Evolutionary conservation across 2,329 filamentous ascomycete species (phyloP).

Genomic region (Botryotinia narcissicola): DNA sequence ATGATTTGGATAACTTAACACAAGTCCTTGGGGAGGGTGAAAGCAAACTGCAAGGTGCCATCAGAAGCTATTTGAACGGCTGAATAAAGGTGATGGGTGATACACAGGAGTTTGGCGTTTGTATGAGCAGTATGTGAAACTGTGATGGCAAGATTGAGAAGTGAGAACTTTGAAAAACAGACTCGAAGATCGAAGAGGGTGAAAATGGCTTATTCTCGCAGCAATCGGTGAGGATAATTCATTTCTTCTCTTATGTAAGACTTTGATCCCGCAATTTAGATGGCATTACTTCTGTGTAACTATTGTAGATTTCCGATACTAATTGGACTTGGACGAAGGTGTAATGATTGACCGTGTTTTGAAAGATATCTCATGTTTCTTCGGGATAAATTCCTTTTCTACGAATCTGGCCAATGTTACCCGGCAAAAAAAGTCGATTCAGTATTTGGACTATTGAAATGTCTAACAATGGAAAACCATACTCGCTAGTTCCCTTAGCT

Average conservation of each 20-base stretch:
- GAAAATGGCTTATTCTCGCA: not conserved
- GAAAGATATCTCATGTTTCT: not conserved
- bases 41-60: slow-evolving; percentile 73
- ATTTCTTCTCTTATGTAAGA: slow-evolving; percentile 7
- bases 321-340: not conserved
- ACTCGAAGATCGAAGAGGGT: not conserved
- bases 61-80: slow-evolving; percentile 62
- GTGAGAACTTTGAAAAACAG: not conserved
- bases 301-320: not conserved
- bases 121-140: not conserved
- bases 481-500: not conserved
- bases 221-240: not conserved
- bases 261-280: not conserved
- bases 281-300: not conserved
- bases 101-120: slow-evolving; percentile 11
- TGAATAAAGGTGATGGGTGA: slow-evolving; percentile 36
- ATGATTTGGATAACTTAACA: slow-evolving; percentile 89
- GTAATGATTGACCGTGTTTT: not conserved
- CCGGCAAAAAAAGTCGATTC: not conserved
- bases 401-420: not conserved
- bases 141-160: slow-evolving; percentile 6
- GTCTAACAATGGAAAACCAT: not conserved
- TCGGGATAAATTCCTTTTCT: not conserved
- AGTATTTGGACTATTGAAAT: not conserved
- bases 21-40: slow-evolving; percentile 83